Evolutionary conservation across 2,329 filamentous ascomycete genomes (phyloP), one percentile per base, ranked within the genome.

Genomic region (Ascochyta koolunga): DNA sequence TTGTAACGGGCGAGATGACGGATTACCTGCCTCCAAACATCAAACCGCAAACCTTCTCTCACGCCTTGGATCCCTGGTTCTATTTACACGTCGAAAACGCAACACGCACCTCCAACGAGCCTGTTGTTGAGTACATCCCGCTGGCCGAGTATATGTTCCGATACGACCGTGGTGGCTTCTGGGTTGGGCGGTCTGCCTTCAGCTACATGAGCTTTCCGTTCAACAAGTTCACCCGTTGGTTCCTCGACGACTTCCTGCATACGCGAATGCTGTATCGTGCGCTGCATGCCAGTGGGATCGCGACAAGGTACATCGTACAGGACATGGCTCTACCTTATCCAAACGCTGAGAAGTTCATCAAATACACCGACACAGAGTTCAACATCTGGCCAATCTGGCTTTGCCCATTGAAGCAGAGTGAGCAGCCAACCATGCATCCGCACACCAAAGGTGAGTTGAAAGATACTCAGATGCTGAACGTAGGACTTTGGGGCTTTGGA

Each of bases 401-500:
- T 0, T 82, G 79, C 60, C 79, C 79, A 0, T 60, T 81, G 39
- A 75, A 67, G 53, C 69, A 72, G 54, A 68, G 62, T 16, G 56
- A 61, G 3, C 67, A 72, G 33, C 67, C 69, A 2, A 69, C 71
- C 2, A 71, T 72, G 68, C 70, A 73, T 35, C 70, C 70, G 1
- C 67, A 71, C 29, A 70, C 68, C 1, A 73, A 68, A 36, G 66
- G 65, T 19, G 52, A 62, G 16, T 42, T 69, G 10, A 59, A 65
- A 25, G 61, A 60, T 15, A 67, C 70, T 13, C 66, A 72, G 68
- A 77, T 83, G 62, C 74, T 85, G 42, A 86, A 86, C 59, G 77
- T 86, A 35, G 83, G 83, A 24, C 82, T 96, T 18, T 96, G 91
- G 91, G 91, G 90, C 85, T 86, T 75, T 86, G 88, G 21, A 82